Evolutionary conservation across 345 rosid species (phyloP), one percentile per base, ranked within the genome.

Genomic region (Eucalyptus pauciflora): DNA sequence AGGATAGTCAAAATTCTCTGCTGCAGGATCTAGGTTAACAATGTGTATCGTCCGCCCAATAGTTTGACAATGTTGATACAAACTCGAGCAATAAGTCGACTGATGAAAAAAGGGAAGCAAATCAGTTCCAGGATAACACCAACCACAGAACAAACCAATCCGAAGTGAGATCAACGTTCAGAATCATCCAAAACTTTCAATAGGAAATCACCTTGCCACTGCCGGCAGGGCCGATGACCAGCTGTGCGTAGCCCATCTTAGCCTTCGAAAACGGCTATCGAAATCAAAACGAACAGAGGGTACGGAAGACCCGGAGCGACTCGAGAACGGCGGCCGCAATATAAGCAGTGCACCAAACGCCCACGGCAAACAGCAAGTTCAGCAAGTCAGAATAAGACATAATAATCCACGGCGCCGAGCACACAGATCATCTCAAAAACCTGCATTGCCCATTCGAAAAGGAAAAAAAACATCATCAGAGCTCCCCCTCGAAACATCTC

Each of bases 11-110:
- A 97, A 97, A 89, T 92, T 93, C 88, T 97, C 99, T 3, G 98
- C 99, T 71, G 99, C 98, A 88, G 99, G 99, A 93, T 98, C 98
- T 31, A 97, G 92, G 92, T 98, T 96, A 87, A 97, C 97, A 58
- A 96, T 88, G 91, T 95, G 91, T 81, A 96, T 93, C 15, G 98
- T 92, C 87, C 96, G 93, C 62, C 95, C 95, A 31, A 93, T 43
- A 8, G 96, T 92, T 91, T 96, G 94, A 67, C 99, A 96, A 86
- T 96, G 96, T 90, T 88, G 94, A 92, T 92, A 89, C 92, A 97
- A 90, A 90, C 96, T 94, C 86, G 97, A 95, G 90, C 99, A 96
- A 91, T 97, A 97, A 88, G 99, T 97, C 20, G 98, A 97, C 99
- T 97, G 94, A 87, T 69, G 17, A 69, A 56, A 56, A 51, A 87